A percentile compares a stretch with the other conserved stretches of the same genome.
phyloP scores from a whole-genome alignment of 2,329 filamentous ascomycete genomes.

The Chaetomium sp. region DNA sequence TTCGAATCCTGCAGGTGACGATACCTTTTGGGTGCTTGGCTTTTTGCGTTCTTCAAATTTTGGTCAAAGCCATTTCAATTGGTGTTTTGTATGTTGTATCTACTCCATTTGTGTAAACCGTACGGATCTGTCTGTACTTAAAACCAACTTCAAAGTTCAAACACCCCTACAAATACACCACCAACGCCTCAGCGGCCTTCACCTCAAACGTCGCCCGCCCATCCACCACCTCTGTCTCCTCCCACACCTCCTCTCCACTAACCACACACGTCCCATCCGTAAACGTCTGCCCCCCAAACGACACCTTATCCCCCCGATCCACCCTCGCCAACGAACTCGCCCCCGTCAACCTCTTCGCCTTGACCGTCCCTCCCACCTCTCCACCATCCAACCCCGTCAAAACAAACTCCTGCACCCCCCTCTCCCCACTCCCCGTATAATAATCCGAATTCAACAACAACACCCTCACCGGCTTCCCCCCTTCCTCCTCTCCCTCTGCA shows the following conservation, averaged over 20 bases:
- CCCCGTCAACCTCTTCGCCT: conserved; percentile 37
- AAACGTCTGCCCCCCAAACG: conserved; percentile 42
- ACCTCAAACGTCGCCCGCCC: conserved; percentile 36
- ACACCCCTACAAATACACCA: conserved; percentile 38
- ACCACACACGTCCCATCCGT: conserved; percentile 39
- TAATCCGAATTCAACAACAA: conserved; percentile 44
- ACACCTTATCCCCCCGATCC: conserved; percentile 37
- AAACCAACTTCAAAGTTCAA: neutral
- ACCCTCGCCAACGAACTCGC: conserved; percentile 29
- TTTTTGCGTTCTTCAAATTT: neutral
- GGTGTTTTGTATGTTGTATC: neutral
- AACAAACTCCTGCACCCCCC: conserved; percentile 34
- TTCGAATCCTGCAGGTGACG: conserved; percentile 20
- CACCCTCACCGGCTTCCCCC: conserved; percentile 28
- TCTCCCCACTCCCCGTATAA: conserved; percentile 28
- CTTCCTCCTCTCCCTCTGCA: conserved; percentile 16
- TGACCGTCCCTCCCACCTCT: conserved; percentile 30
- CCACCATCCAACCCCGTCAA: conserved; percentile 35
- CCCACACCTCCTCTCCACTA: conserved; percentile 34
- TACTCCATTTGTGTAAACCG: neutral
- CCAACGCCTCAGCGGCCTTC: conserved; percentile 40
- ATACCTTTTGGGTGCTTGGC: neutral
- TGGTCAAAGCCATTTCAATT: neutral
- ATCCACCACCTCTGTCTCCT: conserved; percentile 29
- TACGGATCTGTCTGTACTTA: neutral